phyloP scores from a whole-genome alignment of 371 early-diverging fungal species.

The Neoconidiobolus thromboides region DNA sequence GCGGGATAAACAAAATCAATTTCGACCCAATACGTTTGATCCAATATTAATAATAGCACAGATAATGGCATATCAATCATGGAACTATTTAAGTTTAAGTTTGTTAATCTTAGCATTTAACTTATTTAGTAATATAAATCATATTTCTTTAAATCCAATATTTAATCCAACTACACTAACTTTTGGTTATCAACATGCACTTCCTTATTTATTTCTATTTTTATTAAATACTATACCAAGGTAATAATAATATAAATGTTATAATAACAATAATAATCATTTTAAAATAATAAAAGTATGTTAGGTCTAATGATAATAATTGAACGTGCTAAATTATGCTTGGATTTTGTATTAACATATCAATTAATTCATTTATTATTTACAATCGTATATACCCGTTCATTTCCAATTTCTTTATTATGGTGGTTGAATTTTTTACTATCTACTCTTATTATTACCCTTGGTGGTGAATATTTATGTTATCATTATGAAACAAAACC shows the following conservation, averaged over 20 bases:
- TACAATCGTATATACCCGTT: slow-evolving; percentile 31
- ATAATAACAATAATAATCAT: not conserved
- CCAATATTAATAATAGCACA: not conserved
- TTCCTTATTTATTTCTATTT: not conserved
- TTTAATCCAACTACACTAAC: not conserved
- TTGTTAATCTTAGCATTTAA: not conserved
- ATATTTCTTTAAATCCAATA: not conserved
- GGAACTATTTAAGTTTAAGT: not conserved
- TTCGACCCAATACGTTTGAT: slow-evolving; percentile 3
- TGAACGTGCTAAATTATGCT: slow-evolving; percentile 53
- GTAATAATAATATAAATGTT: not conserved
- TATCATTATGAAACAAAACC: slow-evolving; percentile 69
- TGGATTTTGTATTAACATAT: slow-evolving; percentile 62
- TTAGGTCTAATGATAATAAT: slow-evolving; percentile 39
- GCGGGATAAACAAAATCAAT: too few species aligned
- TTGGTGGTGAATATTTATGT: slow-evolving; percentile 68
- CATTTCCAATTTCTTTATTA: slow-evolving; percentile 31
- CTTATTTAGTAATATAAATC: not conserved
- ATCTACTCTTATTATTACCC: slow-evolving; percentile 32
- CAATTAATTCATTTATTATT: slow-evolving; percentile 43
- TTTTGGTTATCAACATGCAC: not conserved
- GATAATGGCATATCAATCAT: slow-evolving; percentile 1
- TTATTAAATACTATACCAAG: not conserved
- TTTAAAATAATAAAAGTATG: slow-evolving; percentile 12
- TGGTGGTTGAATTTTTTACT: slow-evolving; percentile 50